Conservation (phyloP, 1,139 yeast species). For the Saccharomycopsis phalli region DNA sequence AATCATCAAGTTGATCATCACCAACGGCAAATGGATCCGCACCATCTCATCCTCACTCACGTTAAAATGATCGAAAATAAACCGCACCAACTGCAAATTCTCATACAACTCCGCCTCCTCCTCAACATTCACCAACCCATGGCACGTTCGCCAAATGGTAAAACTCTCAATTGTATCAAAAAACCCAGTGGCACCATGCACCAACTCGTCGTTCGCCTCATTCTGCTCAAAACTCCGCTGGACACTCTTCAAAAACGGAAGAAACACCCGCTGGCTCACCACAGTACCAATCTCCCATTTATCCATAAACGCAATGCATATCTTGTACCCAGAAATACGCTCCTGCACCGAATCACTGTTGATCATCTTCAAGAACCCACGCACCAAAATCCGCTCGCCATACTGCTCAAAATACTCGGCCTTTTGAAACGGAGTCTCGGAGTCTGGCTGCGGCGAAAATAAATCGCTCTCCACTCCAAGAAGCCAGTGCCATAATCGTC, state of each 20-base stretch:
- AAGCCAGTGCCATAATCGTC: constrained; percentile 89
- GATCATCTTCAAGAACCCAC: constrained; percentile 46
- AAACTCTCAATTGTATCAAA: constrained; percentile 81
- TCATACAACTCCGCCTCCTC: constrained; percentile 20
- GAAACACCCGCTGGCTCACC: constrained; percentile 60
- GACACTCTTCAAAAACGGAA: constrained; percentile 47
- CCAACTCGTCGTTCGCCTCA: constrained; percentile 33
- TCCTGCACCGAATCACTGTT: constrained; percentile 26
- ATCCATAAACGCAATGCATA: constrained; percentile 70
- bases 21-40: constrained; percentile 65
- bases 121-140: constrained; percentile 30
- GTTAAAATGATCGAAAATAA: constrained; percentile 56
- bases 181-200: constrained; percentile 53
- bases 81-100: constrained; percentile 41
- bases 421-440: constrained; percentile 25
- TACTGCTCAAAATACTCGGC: constrained; percentile 48
- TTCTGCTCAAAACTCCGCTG: constrained; percentile 23
- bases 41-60: constrained; percentile 82
- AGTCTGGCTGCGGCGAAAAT: constrained; percentile 3
- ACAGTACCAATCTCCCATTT: constrained; percentile 86
- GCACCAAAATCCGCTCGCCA: constrained; percentile 43
- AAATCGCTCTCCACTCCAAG: constrained; percentile 49
- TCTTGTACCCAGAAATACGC: constrained; percentile 44
- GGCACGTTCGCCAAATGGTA: constrained; percentile 64
- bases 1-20: constrained; percentile 45